Evolutionary conservation across 163 green algal species (phyloP).

Genomic region (Smithsoniella earleae): DNA sequence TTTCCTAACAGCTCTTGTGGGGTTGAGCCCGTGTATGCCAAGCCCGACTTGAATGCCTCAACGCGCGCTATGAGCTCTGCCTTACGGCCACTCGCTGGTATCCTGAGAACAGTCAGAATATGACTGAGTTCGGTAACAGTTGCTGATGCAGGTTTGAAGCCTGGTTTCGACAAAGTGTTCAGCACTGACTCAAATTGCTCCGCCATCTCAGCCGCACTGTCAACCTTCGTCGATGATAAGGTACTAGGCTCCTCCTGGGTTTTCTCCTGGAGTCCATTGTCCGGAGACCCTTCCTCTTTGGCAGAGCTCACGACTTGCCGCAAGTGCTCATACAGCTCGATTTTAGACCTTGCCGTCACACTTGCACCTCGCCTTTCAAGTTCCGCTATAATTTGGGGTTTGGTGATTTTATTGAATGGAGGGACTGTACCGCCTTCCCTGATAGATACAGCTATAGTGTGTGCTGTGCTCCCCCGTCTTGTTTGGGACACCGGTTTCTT

Average conservation of each 20-base stretch:
- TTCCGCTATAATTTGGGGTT: neutral
- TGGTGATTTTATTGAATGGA: neutral
- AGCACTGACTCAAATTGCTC: neutral
- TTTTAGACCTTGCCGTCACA: neutral
- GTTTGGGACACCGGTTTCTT: no score
- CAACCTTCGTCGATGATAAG: neutral
- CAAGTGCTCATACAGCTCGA: conserved; percentile 7
- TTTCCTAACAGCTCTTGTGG: no score
- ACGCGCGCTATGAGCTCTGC: neutral
- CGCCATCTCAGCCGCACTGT: neutral
- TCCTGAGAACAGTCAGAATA: neutral
- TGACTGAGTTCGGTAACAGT: neutral
- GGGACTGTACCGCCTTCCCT: neutral
- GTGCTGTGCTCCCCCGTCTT: no score
- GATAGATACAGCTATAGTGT: neutral
- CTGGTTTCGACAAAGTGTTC: neutral
- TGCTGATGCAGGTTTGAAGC: neutral
- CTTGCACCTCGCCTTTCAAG: neutral
- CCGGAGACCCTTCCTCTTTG: neutral
- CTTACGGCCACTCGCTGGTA: neutral
- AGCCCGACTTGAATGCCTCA: no score
- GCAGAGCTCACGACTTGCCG: neutral
- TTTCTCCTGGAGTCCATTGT: neutral
- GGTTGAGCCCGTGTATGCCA: no score
- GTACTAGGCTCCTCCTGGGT: neutral